These are phyloP conservation scores for Biscutella auriculata DNA, from an alignment of 441 rosid genomes.

Conservation along the genomic window DNA sequence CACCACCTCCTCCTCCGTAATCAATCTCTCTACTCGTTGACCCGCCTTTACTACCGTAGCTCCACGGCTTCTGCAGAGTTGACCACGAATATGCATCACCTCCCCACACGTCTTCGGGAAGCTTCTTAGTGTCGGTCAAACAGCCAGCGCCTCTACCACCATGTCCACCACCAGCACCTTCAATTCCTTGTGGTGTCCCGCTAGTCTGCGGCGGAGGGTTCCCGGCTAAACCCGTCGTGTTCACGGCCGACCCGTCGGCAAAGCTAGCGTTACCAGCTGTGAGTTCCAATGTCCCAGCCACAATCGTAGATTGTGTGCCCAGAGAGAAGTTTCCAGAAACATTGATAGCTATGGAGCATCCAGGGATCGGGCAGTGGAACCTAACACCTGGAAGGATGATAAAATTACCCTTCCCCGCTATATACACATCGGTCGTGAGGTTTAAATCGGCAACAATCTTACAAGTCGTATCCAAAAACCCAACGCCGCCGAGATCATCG, in stretches of 20 bases:
- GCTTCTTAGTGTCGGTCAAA: constrained; percentile 51
- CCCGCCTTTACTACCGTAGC: constrained; percentile 84
- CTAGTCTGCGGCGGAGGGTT: constrained; percentile 83
- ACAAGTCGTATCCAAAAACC: constrained; percentile 69
- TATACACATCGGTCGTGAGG: constrained; percentile 70
- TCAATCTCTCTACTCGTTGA: constrained; percentile 69
- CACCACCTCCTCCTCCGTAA: constrained; percentile 94
- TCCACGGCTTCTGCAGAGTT: constrained; percentile 49
- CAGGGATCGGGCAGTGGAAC: constrained; percentile 47
- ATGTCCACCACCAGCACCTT: constrained; percentile 91
- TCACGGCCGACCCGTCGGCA: constrained; percentile 41
- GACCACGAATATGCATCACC: constrained; percentile 97
- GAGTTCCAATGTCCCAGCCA: constrained; percentile 61
- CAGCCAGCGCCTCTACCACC: constrained; percentile 93
- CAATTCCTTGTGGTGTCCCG: constrained; percentile 78
- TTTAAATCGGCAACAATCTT: constrained; percentile 70
- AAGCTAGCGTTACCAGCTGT: constrained; percentile 57
- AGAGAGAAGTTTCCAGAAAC: constrained; percentile 66
- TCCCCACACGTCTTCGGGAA: constrained; percentile 95
- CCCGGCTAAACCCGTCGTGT: constrained; percentile 76
- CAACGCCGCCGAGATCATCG: constrained; percentile 90
- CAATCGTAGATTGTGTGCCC: constrained; percentile 49
- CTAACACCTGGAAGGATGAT: constrained; percentile 60
- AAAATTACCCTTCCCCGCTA: constrained; percentile 73
- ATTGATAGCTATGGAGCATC: constrained; percentile 63